phyloP scores from a whole-genome alignment of 345 rosid species.

The Populus simonii region DNA sequence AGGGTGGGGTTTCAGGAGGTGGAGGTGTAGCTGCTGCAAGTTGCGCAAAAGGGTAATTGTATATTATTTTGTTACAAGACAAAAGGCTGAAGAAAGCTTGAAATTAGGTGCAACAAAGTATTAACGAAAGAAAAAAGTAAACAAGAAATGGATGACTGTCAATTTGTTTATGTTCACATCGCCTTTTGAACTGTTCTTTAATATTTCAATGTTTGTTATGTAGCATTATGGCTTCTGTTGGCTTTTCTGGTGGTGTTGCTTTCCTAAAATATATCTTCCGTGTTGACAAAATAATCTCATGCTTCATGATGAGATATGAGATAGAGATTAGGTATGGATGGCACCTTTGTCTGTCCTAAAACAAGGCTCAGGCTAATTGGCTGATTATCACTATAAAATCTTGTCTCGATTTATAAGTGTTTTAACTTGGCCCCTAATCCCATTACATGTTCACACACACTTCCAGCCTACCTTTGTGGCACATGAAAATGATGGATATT shows the following conservation, averaged over 20 bases:
- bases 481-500: neutral
- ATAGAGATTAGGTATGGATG: neutral
- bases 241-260: constrained; percentile 2
- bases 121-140: neutral
- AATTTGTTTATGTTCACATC: constrained; percentile 13
- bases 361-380: neutral
- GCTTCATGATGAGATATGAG: constrained; percentile 1
- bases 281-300: constrained; percentile 3
- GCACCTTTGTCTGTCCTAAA: neutral
- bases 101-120: constrained; percentile 28
- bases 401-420: neutral
- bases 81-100: constrained; percentile 37
- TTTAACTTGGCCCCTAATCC: neutral
- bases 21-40: constrained; percentile 35
- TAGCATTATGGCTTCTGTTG: neutral
- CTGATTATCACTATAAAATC: neutral
- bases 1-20: neutral
- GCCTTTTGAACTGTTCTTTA: neutral
- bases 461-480: neutral
- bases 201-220: neutral
- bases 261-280: constrained; percentile 14
- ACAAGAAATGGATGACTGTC: constrained; percentile 20
- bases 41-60: constrained; percentile 45
- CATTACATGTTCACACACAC: neutral
- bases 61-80: constrained; percentile 32